A percentile compares a stretch with the other conserved stretches of the same genome.
Conservation (phyloP, 352 stramenopile species). For the Phytophthora ramorum region DNA sequence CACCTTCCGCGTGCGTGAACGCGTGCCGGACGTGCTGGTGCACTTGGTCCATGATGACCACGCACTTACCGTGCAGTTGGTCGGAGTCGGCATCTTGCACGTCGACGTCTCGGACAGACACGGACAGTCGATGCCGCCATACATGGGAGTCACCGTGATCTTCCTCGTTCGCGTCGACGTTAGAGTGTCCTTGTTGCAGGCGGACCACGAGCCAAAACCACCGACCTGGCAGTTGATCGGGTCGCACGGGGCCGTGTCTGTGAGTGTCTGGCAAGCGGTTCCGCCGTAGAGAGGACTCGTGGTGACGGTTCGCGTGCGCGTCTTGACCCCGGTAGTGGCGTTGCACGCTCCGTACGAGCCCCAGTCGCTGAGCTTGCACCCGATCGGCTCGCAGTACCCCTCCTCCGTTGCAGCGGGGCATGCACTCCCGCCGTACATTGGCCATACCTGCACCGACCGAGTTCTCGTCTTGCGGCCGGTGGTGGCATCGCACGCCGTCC, state of each 20-base stretch:
- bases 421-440: slow-evolving; percentile 49
- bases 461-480: slow-evolving; percentile 44
- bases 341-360: slow-evolving; percentile 46
- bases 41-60: slow-evolving; percentile 64
- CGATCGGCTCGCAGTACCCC: slow-evolving; percentile 45
- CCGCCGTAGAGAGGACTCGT: slow-evolving; percentile 46
- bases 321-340: slow-evolving; percentile 38
- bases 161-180: slow-evolving; percentile 39
- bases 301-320: slow-evolving; percentile 38
- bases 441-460: slow-evolving; percentile 27
- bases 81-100: slow-evolving; percentile 49
- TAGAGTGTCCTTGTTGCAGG: slow-evolving; percentile 38
- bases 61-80: slow-evolving; percentile 53
- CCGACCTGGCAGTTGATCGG: slow-evolving; percentile 60
- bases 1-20: slow-evolving; percentile 47
- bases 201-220: slow-evolving; percentile 35
- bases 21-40: slow-evolving; percentile 38
- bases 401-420: slow-evolving; percentile 40
- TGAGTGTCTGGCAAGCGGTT: slow-evolving; percentile 35
- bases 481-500: slow-evolving; percentile 39
- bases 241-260: slow-evolving; percentile 45
- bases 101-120: slow-evolving; percentile 41
- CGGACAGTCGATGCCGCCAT: slow-evolving; percentile 52
- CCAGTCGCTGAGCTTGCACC: slow-evolving; percentile 56
- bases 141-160: slow-evolving; percentile 39